Evolutionary conservation across 768 basidiomycete genomes (phyloP).

Genomic region (Coprinellus micaceus): DNA sequence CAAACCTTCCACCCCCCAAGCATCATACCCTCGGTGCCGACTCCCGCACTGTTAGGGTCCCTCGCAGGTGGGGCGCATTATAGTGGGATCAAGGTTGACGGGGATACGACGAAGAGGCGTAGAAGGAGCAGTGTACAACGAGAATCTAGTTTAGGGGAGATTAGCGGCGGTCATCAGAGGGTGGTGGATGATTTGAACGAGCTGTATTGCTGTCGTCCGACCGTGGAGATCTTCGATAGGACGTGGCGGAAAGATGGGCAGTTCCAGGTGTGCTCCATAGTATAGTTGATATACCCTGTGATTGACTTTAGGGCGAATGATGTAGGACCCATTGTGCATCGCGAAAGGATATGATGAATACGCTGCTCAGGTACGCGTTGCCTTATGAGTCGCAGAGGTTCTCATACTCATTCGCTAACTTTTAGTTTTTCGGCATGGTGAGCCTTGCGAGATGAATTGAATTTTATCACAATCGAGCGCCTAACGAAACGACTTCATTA

Average conservation of each 20-base stretch:
- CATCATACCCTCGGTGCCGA: slow-evolving; percentile 40
- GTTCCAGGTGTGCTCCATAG: slow-evolving; percentile 45
- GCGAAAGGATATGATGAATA: slow-evolving; percentile 50
- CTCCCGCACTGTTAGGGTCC: slow-evolving; percentile 50
- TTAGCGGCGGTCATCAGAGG: slow-evolving; percentile 41
- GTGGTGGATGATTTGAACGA: slow-evolving; percentile 57
- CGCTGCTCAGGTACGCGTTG: slow-evolving; percentile 47
- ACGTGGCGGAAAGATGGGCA: slow-evolving; percentile 52
- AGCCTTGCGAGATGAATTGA: too few relatives aligned
- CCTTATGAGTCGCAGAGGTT: neutral
- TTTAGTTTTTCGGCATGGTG: slow-evolving; percentile 15
- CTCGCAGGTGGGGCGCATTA: slow-evolving; percentile 64
- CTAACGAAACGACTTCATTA: too few relatives aligned
- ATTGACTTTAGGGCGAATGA: neutral
- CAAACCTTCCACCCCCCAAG: slow-evolving; percentile 42
- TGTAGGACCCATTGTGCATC: slow-evolving; percentile 46
- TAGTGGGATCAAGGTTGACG: slow-evolving; percentile 46
- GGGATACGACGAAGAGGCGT: slow-evolving; percentile 24
- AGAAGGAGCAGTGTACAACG: slow-evolving; percentile 37
- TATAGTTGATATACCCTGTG: neutral
- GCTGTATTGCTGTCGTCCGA: slow-evolving; percentile 54
- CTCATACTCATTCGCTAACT: neutral
- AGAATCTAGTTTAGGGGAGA: slow-evolving; percentile 17
- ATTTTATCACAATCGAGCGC: too few relatives aligned
- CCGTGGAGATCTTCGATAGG: slow-evolving; percentile 47